Evolutionary conservation across 441 rosid genomes (phyloP).

Genomic region (Populus trichocarpa): DNA sequence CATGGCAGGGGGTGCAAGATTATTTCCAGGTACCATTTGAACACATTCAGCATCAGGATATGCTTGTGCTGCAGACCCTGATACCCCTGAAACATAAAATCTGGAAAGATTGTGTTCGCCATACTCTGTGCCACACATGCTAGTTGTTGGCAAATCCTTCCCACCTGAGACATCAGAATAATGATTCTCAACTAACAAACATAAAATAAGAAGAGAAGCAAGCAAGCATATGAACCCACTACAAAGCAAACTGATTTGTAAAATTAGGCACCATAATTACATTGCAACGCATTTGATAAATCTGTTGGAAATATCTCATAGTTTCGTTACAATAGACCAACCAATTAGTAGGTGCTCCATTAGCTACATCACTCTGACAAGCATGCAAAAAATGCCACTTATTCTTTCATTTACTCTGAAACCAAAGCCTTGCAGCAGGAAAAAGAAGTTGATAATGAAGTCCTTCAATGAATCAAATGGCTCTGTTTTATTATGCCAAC

Average conservation of each 20-base stretch:
- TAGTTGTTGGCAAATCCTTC: slow-evolving; percentile 30
- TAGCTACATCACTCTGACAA: background rate
- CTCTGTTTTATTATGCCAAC: background rate
- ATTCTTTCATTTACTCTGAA: background rate
- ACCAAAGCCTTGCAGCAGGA: background rate
- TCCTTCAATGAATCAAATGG: background rate
- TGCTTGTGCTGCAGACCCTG: slow-evolving; percentile 47
- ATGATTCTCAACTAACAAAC: background rate
- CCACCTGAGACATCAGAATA: slow-evolving; percentile 40
- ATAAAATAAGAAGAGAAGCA: background rate
- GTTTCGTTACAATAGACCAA: background rate
- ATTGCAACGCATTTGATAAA: background rate
- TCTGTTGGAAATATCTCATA: background rate
- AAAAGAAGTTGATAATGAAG: background rate
- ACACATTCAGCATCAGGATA: slow-evolving; percentile 64
- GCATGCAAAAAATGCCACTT: background rate
- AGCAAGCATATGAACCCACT: background rate
- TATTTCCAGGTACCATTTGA: slow-evolving; percentile 66
- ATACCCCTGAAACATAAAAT: slow-evolving; percentile 45
- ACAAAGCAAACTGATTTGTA: background rate
- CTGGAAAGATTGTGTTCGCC: slow-evolving; percentile 38
- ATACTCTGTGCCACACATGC: slow-evolving; percentile 36
- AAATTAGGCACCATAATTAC: background rate
- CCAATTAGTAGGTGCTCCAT: background rate
- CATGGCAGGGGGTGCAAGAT: slow-evolving; percentile 60